Base-by-base conservation (phyloP, 352 stramenopile genomes). In the Blastocystis sp. region DNA sequence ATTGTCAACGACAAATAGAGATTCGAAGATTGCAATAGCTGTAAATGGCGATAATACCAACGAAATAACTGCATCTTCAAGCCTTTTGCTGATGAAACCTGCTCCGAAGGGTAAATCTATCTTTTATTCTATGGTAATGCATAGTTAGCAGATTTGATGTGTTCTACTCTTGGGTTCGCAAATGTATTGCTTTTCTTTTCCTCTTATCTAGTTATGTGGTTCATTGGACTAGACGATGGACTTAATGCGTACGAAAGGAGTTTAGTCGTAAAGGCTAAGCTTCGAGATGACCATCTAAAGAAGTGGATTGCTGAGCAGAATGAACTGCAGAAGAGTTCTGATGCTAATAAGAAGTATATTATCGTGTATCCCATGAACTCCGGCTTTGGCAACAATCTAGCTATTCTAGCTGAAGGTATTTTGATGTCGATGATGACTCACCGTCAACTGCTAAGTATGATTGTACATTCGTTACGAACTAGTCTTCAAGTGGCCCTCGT, bases 341-440 rank as follows among this genome's bases (percentile, higher is more conserved):
- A 20, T 6, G 11, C 64, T 20, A 34, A 64, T 9, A 34, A 50
- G 9, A 84, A 84, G 7, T 68, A 34, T 15, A 43, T 84, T 11
- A 68, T 84, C 41, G 26, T 66, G 34, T 66, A 59, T 11, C 73
- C 73, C 20, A 18, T 84, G 20, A 41, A n/a, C 23, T 84, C 43
- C 41, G 73, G 73, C 3, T 15, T 84, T 26, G 73, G 73, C 5
- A 84, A 84, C 39, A 66, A 54, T 26, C 73, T 84, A 3, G 43
- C n/a, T n/a, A 64, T 68, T 20, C 45, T 84, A 41, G 53, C 73
- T 9, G 73, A 84, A 45, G 73, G 45, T 3, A 84, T 84, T 84
- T 26, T 84, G 34, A 59, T 84, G 15, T 84, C 73, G 6, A 66
- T 56, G 73, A 11, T 84, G 20, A 84, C 73, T 3, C 73, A 84